Base-by-base conservation (phyloP, 2,329 filamentous ascomycete species). In the Didymella glomerata region DNA sequence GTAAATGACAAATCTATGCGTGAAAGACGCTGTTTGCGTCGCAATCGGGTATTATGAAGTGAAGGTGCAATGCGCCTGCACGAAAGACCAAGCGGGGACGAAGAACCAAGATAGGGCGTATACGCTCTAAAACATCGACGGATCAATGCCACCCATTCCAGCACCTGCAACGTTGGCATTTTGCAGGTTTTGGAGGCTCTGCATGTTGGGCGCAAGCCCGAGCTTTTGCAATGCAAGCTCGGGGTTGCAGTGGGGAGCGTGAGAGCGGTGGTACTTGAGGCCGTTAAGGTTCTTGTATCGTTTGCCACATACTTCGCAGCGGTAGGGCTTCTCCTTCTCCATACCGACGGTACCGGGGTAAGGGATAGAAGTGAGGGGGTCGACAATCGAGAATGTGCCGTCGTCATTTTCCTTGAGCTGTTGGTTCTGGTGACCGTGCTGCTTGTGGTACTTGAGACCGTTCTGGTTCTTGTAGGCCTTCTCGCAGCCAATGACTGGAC, bases 381-480 rank as follows among this genome's bases (percentile, higher is more conserved):
- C 96, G 50, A 99, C 94, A 67, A 99, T 99, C 0, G 94, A 98
- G 76, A 97, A 98, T 2, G 95, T 97, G 50, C 95, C 95, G 72
- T 99, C 95, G 16, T 91, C 90, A 70, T 99, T 99, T 77, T 97
- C 93, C 74, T 97, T 93, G 60, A 99, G 84, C 76, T 97, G 92
- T 76, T 99, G 95, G 63, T 94, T 98, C 73, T 96, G 93, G 77
- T 99, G 95, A 18, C 95, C 95, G 71, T 99, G 95, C 78, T 85
- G 82, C 80, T 90, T 90, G 79, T 90, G 88, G 70, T 92, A 99
- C 86, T 98, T 99, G 56, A 99, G 84, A 48, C 95, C 95, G 69
- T 99, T 99, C 77, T 98, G 95, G 77, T 99, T 99, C 84, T 99
- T 99, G 82, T 99, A 99, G 0, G 95, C 94, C 83, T 99, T 99